Evolutionary conservation across 768 basidiomycete species (phyloP).

Genomic region (Hortiboletus flavorubellus): DNA sequence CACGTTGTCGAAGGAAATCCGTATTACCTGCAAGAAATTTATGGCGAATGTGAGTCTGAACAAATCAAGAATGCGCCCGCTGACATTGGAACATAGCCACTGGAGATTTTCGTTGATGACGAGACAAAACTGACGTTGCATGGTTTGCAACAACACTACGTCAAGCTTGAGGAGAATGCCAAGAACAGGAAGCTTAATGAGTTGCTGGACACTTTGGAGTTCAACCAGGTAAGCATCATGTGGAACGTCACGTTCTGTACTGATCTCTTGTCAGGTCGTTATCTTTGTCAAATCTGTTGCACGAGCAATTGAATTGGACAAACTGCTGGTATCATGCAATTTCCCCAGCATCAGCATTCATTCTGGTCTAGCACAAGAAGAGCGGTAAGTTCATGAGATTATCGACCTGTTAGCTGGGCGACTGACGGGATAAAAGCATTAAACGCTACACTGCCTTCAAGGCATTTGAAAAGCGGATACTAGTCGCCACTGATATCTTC

Average conservation of each 20-base stretch:
- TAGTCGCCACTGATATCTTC: constrained; percentile 98
- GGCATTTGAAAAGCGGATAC: constrained; percentile 97
- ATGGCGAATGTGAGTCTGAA: constrained; percentile 86
- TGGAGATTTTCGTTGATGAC: constrained; percentile 99
- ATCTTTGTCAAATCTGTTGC: constrained; percentile 99
- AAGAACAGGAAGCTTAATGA: constrained; percentile 99
- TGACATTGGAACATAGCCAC: constrained; percentile 56
- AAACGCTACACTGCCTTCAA: constrained; percentile 97
- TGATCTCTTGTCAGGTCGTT: constrained; percentile 65
- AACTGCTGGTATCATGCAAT: constrained; percentile 93
- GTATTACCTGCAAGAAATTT: constrained; percentile 98
- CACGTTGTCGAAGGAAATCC: constrained; percentile 94
- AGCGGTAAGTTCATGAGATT: constrained; percentile 64
- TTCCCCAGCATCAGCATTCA: constrained; percentile 99
- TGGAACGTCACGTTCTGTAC: not conserved
- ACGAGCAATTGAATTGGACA: constrained; percentile 94
- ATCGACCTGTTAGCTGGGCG: not conserved
- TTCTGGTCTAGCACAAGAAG: constrained; percentile 90
- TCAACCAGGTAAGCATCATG: constrained; percentile 76
- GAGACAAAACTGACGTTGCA: constrained; percentile 98
- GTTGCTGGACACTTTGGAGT: constrained; percentile 91
- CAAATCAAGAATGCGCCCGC: not conserved
- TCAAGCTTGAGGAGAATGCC: constrained; percentile 90
- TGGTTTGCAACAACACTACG: constrained; percentile 97
- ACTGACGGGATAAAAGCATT: constrained; percentile 54